These are phyloP conservation scores for Linum trigynum DNA, from an alignment of 345 rosid genomes.

Conservation along the genomic window DNA sequence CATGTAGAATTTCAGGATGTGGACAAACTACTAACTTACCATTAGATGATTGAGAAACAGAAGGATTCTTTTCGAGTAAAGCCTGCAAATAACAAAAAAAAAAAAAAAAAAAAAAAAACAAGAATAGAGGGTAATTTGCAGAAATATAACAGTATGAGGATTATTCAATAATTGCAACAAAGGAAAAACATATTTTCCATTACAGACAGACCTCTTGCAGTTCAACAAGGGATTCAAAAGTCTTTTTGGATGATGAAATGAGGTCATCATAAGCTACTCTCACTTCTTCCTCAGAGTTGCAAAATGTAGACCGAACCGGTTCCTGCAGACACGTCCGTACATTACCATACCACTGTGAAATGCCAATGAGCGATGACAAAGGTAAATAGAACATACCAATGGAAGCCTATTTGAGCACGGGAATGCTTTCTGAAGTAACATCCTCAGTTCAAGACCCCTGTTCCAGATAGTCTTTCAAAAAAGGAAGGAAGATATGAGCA, in stretches of 20 bases:
- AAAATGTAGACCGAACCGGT: conserved; percentile 49
- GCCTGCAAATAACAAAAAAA: conserved; percentile 37
- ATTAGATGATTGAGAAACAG: conserved; percentile 43
- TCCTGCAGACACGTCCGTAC: conserved; percentile 38
- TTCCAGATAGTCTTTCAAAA: conserved; percentile 69
- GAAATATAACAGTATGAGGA: not conserved
- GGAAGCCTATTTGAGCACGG: conserved; percentile 71
- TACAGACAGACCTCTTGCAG: conserved; percentile 57
- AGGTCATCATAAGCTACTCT: conserved; percentile 50
- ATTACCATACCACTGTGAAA: not conserved
- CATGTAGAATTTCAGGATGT: conserved; percentile 1
- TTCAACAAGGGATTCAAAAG: conserved; percentile 62
- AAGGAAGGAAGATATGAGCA: not conserved
- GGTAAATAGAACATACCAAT: conserved; percentile 32
- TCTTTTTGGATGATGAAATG: conserved; percentile 52
- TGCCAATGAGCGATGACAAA: not conserved
- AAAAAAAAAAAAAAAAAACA: conserved; percentile 3
- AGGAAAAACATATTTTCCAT: not conserved
- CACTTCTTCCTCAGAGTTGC: conserved; percentile 44
- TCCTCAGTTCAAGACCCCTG: conserved; percentile 65
- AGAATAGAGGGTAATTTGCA: not conserved
- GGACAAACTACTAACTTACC: conserved; percentile 34
- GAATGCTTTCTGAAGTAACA: conserved; percentile 82
- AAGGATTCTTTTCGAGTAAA: conserved; percentile 67
- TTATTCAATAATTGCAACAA: not conserved